Conservation (phyloP, 2,329 filamentous ascomycete genomes). For the Aspergillus texensis region DNA sequence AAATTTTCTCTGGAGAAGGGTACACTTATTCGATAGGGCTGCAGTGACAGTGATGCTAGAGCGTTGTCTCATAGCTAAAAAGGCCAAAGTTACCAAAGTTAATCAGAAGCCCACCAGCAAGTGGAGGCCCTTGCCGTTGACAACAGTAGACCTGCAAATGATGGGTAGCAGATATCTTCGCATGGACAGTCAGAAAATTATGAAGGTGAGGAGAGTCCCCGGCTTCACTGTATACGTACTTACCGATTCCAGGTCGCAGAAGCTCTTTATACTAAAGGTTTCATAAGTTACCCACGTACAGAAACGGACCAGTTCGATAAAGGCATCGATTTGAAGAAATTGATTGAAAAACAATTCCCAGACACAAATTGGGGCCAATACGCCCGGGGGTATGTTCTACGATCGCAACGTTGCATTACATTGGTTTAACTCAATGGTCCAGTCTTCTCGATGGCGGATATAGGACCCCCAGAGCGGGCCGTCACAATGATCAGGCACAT, state of each 20-base stretch:
- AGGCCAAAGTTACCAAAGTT: slow-evolving; percentile 79
- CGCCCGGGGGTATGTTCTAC: slow-evolving; percentile 60
- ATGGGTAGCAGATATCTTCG: slow-evolving; percentile 84
- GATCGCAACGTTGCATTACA: not conserved
- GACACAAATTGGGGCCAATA: slow-evolving; percentile 78
- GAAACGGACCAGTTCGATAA: slow-evolving; percentile 95
- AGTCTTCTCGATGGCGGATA: slow-evolving; percentile 75
- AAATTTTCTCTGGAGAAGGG: slow-evolving; percentile 80
- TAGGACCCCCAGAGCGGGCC: slow-evolving; percentile 76
- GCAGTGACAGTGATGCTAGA: slow-evolving; percentile 82
- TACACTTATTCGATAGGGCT: slow-evolving; percentile 84
- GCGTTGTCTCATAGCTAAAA: slow-evolving; percentile 74
- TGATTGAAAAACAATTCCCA: slow-evolving; percentile 82
- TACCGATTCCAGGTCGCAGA: slow-evolving; percentile 63
- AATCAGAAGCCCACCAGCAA: slow-evolving; percentile 90
- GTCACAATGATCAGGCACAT: slow-evolving; percentile 94
- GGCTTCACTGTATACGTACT: not conserved
- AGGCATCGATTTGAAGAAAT: slow-evolving; percentile 77
- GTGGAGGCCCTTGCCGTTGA: slow-evolving; percentile 90
- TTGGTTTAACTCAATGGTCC: slow-evolving; percentile 10
- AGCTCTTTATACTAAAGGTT: slow-evolving; percentile 86
- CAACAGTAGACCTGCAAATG: slow-evolving; percentile 95
- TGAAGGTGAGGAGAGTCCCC: slow-evolving; percentile 59
- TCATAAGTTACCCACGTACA: slow-evolving; percentile 95
- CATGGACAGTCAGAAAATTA: slow-evolving; percentile 89